Evolutionary conservation across 1,284 basidiomycete species (phyloP).

Genomic region (Cryptococcus depauperatus): DNA sequence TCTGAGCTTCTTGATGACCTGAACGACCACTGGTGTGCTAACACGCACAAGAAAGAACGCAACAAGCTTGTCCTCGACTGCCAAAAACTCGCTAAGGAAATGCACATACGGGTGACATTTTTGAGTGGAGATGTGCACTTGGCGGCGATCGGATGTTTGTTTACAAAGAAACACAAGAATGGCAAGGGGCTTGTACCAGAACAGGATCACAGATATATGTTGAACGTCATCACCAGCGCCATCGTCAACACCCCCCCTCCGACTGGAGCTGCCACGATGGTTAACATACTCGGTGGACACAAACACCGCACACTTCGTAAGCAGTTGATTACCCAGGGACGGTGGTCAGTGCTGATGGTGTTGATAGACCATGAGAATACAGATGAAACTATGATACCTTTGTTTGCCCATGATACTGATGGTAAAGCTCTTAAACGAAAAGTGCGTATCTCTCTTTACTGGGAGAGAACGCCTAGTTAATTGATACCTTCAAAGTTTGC

Average conservation of each 20-base stretch:
- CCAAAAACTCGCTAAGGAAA: constrained; percentile 59
- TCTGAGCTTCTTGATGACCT: constrained; percentile 87
- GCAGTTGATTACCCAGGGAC: constrained; percentile 12
- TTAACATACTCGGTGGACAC: constrained; percentile 69
- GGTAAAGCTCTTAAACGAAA: constrained; percentile 50
- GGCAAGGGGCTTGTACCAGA: constrained; percentile 42
- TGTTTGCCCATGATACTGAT: constrained; percentile 71
- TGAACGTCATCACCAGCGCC: constrained; percentile 53
- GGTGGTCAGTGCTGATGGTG: not conserved
- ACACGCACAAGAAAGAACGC: constrained; percentile 77
- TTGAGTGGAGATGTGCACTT: constrained; percentile 89
- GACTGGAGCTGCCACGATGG: constrained; percentile 66
- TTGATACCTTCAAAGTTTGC: constrained; percentile 50
- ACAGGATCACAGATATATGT: constrained; percentile 73
- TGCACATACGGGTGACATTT: constrained; percentile 65
- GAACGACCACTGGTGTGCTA: constrained; percentile 85
- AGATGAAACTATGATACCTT: constrained; percentile 80
- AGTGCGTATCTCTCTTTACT: constrained; percentile 10
- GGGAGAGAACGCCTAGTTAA: not conserved
- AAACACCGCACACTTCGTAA: constrained; percentile 74
- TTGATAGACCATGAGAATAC: constrained; percentile 35
- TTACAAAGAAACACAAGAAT: constrained; percentile 48
- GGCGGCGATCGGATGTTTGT: constrained; percentile 69
- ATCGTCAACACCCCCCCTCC: constrained; percentile 60
- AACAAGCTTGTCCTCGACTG: constrained; percentile 79